phyloP scores from a whole-genome alignment of 2,329 filamentous ascomycete genomes.

The Trichoderma asperellum region DNA sequence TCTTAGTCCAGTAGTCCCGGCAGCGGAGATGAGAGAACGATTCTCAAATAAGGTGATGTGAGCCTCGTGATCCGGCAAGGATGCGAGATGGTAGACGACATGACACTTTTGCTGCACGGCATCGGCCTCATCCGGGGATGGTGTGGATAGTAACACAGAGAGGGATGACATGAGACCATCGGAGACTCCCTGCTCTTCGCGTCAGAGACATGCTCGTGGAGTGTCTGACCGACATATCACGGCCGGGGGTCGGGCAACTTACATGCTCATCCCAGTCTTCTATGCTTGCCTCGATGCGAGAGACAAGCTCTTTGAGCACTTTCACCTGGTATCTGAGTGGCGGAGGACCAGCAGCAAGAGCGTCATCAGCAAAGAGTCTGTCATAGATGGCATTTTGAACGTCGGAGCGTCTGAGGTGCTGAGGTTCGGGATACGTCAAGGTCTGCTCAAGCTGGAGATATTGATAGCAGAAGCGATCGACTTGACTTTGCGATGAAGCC shows the following conservation, averaged over 20 bases:
- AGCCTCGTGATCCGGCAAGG: constrained; percentile 30
- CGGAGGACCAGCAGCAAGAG: constrained; percentile 57
- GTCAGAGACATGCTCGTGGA: constrained; percentile 35
- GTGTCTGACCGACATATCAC: neutral
- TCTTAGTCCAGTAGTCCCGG: constrained; percentile 73
- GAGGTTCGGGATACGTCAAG: constrained; percentile 65
- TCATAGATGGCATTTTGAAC: constrained; percentile 70
- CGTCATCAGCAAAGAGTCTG: constrained; percentile 66
- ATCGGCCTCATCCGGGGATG: constrained; percentile 64
- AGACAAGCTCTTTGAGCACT: constrained; percentile 73
- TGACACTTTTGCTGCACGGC: constrained; percentile 73
- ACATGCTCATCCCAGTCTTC: constrained; percentile 86
- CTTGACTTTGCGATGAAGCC: constrained; percentile 32
- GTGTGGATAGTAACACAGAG: constrained; percentile 65
- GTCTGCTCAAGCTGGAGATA: constrained; percentile 75
- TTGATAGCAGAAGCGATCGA: constrained; percentile 68
- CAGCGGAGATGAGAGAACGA: constrained; percentile 68
- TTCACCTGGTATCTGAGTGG: constrained; percentile 71
- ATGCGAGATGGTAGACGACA: constrained; percentile 69
- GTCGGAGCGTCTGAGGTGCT: constrained; percentile 60
- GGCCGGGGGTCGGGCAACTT: constrained; percentile 48
- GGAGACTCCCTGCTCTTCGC: constrained; percentile 70
- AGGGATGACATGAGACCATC: constrained; percentile 76
- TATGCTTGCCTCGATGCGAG: constrained; percentile 73
- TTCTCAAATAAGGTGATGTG: constrained; percentile 70